A percentile compares a stretch with the other conserved stretches of the same genome.
phyloP scores from a whole-genome alignment of 75 land plant species.

The Pinus tabuliformis region DNA sequence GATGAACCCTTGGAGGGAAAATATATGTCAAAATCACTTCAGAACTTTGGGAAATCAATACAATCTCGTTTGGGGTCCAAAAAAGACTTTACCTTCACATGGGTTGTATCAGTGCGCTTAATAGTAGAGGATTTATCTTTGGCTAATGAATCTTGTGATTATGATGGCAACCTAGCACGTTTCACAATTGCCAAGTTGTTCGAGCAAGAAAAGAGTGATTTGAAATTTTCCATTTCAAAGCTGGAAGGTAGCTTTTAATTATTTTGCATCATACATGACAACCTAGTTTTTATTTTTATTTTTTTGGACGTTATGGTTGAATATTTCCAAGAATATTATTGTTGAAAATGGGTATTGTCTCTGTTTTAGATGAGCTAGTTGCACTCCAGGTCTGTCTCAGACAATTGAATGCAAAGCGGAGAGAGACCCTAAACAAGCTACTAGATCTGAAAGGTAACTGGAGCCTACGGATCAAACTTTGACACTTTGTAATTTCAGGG shows the following conservation, averaged over 20 bases:
- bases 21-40: conserved; percentile 7
- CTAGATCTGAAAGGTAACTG: conserved; percentile 20
- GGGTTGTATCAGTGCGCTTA: conserved; percentile 35
- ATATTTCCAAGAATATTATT: neutral
- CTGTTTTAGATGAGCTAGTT: conserved; percentile 9
- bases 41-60: conserved; percentile 22
- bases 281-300: neutral
- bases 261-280: neutral
- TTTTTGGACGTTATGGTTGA: neutral
- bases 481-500: neutral
- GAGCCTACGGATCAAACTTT: neutral
- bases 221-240: conserved; percentile 10
- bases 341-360: neutral
- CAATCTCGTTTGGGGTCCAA: conserved; percentile 39
- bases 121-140: conserved; percentile 24
- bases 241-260: conserved; percentile 10
- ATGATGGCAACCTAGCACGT: neutral
- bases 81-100: conserved; percentile 27
- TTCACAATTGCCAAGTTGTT: neutral
- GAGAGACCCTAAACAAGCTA: conserved; percentile 5
- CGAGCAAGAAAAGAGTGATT: neutral
- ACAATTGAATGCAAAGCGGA: conserved; percentile 11
- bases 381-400: conserved; percentile 3
- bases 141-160: neutral
- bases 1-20: neutral